Conservation (phyloP, 129 eudicot genomes). For the Chrysanthemum lavandulifolium region DNA sequence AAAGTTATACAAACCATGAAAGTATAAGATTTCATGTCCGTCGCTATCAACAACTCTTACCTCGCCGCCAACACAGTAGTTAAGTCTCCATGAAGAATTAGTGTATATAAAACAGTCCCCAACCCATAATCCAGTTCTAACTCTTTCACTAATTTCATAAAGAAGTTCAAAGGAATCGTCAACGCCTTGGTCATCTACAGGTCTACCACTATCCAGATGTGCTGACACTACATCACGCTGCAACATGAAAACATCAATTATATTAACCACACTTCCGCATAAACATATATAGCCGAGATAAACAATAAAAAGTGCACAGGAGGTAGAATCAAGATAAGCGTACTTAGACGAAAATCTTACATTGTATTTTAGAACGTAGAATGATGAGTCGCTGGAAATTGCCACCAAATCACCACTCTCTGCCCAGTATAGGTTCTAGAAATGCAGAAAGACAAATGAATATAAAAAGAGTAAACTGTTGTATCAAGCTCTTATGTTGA, state of each 20-base stretch:
- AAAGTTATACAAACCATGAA: slow-evolving; percentile 4
- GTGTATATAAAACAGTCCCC: slow-evolving; percentile 93
- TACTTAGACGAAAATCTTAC: slow-evolving; percentile 34
- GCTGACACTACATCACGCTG: slow-evolving; percentile 92
- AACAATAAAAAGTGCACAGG: too few relatives aligned
- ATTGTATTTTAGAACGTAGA: slow-evolving; percentile 75
- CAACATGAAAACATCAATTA: slow-evolving; percentile 19
- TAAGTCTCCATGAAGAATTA: slow-evolving; percentile 89
- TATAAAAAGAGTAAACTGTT: background rate
- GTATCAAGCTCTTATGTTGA: background rate
- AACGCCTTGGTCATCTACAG: slow-evolving; percentile 83
- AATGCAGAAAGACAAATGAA: background rate
- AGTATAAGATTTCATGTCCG: background rate
- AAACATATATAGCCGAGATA: background rate
- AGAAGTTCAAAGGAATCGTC: slow-evolving; percentile 88
- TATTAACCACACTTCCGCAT: slow-evolving; percentile 8
- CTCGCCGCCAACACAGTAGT: slow-evolving; percentile 98
- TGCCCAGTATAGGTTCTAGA: slow-evolving; percentile 90
- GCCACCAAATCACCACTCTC: slow-evolving; percentile 95
- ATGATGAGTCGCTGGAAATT: slow-evolving; percentile 82
- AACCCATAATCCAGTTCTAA: slow-evolving; percentile 90
- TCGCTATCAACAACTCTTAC: slow-evolving; percentile 35
- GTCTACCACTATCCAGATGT: slow-evolving; percentile 80
- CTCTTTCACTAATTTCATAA: slow-evolving; percentile 80
- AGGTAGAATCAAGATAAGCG: background rate